Percentiles rank a stretch among this genome's conserved stretches.
phyloP scores from a whole-genome alignment of 78 protist genomes.

The Guillardia theta region DNA sequence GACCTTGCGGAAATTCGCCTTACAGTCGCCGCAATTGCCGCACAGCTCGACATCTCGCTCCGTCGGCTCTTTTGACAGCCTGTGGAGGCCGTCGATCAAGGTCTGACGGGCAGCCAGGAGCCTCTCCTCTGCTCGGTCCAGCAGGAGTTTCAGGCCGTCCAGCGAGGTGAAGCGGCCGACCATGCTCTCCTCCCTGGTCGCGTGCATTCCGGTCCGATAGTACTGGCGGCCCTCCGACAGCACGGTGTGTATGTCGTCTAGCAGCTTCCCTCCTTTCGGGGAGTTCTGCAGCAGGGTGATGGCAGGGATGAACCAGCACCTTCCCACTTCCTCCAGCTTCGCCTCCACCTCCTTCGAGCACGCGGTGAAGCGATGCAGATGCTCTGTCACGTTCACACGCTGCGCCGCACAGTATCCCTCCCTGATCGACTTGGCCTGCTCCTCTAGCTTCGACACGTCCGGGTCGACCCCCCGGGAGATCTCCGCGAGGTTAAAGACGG shows the following conservation, averaged over 20 bases:
- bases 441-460: neutral
- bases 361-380: too few relatives aligned
- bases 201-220: neutral
- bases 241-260: neutral
- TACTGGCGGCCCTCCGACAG: neutral
- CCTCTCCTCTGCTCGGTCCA: neutral
- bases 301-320: neutral
- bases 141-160: neutral
- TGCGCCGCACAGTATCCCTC: neutral
- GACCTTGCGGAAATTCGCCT: neutral
- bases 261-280: too few relatives aligned
- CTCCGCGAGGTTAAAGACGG: neutral
- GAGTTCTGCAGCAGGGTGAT: too few relatives aligned
- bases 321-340: neutral
- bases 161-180: too few relatives aligned
- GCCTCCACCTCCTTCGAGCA: neutral
- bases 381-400: neutral
- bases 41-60: neutral
- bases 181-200: neutral
- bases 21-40: conserved; percentile 15
- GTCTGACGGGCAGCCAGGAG: neutral
- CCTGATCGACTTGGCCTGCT: neutral
- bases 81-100: neutral
- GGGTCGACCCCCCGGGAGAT: neutral
- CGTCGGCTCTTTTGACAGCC: neutral